Percentiles rank a stretch among this genome's conserved stretches.
These are phyloP conservation scores for Coprinopsis sp. DNA, from an alignment of 768 basidiomycete species.

Conservation along the genomic window DNA sequence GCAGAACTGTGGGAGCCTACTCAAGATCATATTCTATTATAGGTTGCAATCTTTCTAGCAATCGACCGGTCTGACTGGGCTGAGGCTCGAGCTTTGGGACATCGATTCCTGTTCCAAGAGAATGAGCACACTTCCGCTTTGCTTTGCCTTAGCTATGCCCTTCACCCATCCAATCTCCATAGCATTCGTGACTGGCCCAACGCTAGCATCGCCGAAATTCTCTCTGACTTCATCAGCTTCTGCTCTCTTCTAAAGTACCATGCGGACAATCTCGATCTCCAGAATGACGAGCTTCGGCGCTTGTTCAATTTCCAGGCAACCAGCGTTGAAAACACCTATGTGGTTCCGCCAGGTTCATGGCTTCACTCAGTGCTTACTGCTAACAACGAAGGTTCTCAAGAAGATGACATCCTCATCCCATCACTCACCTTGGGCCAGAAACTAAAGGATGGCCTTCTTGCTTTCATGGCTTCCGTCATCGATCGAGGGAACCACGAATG, in stretches of 20 bases:
- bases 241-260: constrained; percentile 25
- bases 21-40: too few relatives aligned
- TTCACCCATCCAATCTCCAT: constrained; percentile 20
- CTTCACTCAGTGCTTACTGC: constrained; percentile 15
- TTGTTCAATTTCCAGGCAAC: constrained; percentile 29
- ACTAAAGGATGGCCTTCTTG: constrained; percentile 13
- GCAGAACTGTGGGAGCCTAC: too few relatives aligned
- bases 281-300: constrained; percentile 21
- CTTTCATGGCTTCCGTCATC: constrained; percentile 6
- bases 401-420: constrained; percentile 12
- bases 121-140: constrained; percentile 19
- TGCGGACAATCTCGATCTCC: constrained; percentile 21
- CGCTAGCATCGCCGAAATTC: constrained; percentile 24
- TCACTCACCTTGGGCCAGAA: constrained; percentile 10
- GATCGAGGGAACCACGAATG: constrained; percentile 8
- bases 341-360: constrained; percentile 26
- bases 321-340: constrained; percentile 24
- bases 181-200: constrained; percentile 20
- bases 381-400: neutral
- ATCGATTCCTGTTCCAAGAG: neutral
- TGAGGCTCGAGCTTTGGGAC: constrained; percentile 29
- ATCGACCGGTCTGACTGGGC: constrained; percentile 15
- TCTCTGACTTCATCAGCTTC: constrained; percentile 34
- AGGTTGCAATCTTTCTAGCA: constrained; percentile 20
- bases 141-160: constrained; percentile 41